Evolutionary conservation across 371 early-diverging fungal species (phyloP).

Genomic region (Chytridium lagenaria): DNA sequence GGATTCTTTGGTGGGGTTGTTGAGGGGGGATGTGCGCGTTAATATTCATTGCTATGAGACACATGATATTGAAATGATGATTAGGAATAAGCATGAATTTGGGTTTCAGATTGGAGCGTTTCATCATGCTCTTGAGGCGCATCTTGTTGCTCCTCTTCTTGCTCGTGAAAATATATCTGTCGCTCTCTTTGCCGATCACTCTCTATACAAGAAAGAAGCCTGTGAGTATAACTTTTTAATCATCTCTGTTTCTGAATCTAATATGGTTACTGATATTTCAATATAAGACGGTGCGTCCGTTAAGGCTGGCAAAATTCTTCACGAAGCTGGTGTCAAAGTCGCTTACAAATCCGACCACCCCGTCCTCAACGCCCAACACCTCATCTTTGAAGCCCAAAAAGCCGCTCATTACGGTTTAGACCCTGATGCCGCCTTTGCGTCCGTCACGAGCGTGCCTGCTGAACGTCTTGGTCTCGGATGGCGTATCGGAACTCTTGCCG

Average conservation of each 20-base stretch:
- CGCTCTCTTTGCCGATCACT: constrained; percentile 70
- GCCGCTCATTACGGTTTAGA: constrained; percentile 79
- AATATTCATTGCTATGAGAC: constrained; percentile 72
- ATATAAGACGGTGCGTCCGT: constrained; percentile 47
- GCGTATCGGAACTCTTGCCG: constrained; percentile 71
- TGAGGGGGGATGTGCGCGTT: constrained; percentile 73
- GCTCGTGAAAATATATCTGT: constrained; percentile 69
- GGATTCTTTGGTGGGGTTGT: constrained; percentile 69
- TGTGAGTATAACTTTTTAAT: too few relatives aligned
- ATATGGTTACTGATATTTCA: too few relatives aligned
- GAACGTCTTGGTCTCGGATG: constrained; percentile 70
- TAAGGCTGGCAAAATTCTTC: constrained; percentile 67
- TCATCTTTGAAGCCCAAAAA: constrained; percentile 79
- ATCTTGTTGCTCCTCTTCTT: constrained; percentile 70
- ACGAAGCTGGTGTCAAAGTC: constrained; percentile 75
- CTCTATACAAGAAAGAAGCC: constrained; percentile 79
- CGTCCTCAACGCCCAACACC: constrained; percentile 70
- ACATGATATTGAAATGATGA: constrained; percentile 62
- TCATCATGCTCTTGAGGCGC: constrained; percentile 84
- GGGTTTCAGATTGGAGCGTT: constrained; percentile 76
- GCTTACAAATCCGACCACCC: constrained; percentile 87
- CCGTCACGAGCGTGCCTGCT: constrained; percentile 80
- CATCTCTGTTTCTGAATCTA: too few relatives aligned
- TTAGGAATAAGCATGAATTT: constrained; percentile 77
- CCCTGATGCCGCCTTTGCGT: constrained; percentile 65